Evolutionary conservation across 208 protist genomes (phyloP).

Genomic region (Acanthamoeba rhysodes): DNA sequence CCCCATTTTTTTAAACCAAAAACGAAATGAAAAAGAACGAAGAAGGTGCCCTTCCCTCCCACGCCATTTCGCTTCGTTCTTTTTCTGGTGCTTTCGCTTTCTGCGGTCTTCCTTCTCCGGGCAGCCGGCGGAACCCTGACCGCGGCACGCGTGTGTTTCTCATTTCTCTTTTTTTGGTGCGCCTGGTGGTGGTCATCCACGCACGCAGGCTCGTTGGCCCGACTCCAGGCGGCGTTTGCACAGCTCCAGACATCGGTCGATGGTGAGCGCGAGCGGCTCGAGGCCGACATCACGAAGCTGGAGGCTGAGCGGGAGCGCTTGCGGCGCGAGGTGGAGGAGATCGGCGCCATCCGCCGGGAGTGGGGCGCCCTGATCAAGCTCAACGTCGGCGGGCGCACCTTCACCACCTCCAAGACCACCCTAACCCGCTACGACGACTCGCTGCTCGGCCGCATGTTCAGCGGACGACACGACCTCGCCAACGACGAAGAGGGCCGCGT

Average conservation of each 20-base stretch:
- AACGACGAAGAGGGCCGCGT: conserved; percentile 49
- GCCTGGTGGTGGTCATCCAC: too few species aligned
- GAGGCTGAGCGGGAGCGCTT: background rate
- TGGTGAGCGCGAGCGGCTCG: background rate
- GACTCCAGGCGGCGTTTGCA: background rate
- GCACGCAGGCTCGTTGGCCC: background rate
- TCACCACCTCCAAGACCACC: conserved; percentile 59
- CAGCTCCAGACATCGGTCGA: conserved; percentile 6
- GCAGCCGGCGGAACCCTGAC: too few species aligned
- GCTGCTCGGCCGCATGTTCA: conserved; percentile 72
- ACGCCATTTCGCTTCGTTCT: background rate
- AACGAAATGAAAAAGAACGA: background rate
- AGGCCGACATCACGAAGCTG: background rate
- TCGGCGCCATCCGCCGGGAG: background rate
- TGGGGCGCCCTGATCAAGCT: conserved; percentile 29
- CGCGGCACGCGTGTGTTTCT: too few species aligned
- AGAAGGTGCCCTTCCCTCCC: background rate
- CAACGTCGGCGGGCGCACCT: conserved; percentile 60
- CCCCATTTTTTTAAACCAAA: too few species aligned
- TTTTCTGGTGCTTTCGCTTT: background rate
- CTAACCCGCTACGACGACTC: conserved; percentile 49
- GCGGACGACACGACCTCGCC: conserved; percentile 37
- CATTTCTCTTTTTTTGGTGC: too few species aligned
- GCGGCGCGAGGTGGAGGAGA: conserved; percentile 17
- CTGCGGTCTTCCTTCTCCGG: background rate